These are phyloP conservation scores for Colletotrichum sp. DNA, from an alignment of 2,329 filamentous ascomycete species.

Conservation along the genomic window DNA sequence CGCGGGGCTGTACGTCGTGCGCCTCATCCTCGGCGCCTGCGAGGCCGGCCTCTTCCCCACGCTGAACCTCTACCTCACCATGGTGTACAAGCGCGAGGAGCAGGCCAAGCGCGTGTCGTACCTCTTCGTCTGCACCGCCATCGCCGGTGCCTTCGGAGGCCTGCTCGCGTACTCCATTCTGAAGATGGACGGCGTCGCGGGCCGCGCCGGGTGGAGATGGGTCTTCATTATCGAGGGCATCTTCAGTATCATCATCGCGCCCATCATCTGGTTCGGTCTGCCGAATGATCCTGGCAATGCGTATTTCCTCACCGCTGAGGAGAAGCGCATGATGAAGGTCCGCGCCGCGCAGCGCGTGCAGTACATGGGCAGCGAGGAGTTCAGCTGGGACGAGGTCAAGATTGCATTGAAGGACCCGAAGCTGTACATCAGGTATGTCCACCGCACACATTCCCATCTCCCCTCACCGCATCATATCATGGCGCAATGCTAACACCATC, in stretches of 20 bases:
- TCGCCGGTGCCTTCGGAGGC: conserved; percentile 45
- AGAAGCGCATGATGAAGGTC: conserved; percentile 55
- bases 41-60: conserved; percentile 56
- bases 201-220: conserved; percentile 45
- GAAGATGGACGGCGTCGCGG: conserved; percentile 48
- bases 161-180: conserved; percentile 52
- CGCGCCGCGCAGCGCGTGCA: conserved; percentile 47
- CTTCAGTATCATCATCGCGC: conserved; percentile 44
- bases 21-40: conserved; percentile 51
- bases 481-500: not conserved
- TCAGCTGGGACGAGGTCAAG: conserved; percentile 54
- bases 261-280: conserved; percentile 50
- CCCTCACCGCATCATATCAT: not conserved
- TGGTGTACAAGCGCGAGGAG: conserved; percentile 42
- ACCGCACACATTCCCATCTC: not conserved
- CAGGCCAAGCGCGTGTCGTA: conserved; percentile 34
- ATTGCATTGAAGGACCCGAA: conserved; percentile 55
- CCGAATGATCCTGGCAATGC: conserved; percentile 51
- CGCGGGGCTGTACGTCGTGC: conserved; percentile 46
- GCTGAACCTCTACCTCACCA: conserved; percentile 41
- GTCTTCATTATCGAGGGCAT: conserved; percentile 57
- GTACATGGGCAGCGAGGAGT: conserved; percentile 55
- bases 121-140: conserved; percentile 55
- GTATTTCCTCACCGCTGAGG: conserved; percentile 52
- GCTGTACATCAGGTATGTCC: conserved; percentile 48